Evolutionary conservation across 306 rosid species (phyloP), one percentile per base, ranked within the genome.

Genomic region (Rubus parviflorus): DNA sequence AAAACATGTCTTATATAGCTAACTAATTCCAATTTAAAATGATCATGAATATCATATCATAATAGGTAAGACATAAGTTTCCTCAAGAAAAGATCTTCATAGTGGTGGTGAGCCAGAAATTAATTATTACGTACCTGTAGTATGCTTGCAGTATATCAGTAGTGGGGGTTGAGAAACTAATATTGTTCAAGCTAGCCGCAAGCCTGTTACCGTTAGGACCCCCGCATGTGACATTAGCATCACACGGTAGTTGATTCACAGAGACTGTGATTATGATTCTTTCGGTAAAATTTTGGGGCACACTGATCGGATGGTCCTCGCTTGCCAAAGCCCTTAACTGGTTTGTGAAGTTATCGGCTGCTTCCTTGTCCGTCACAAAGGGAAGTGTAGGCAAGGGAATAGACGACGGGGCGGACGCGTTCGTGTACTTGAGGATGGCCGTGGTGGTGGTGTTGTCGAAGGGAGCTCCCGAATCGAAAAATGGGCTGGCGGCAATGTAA

Each of bases 121-220:
- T n/a, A n/a, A n/a, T n/a, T 19, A 53, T 10, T 6, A 54, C 4
- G 13, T 83, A 80, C 83, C 77, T 45, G 45, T 80, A 81, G 47
- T 81, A 85, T 52, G 87, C 87, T 68, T 77, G 77, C 10, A 81
- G 57, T 6, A 84, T 60, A 54, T 75, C 81, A 16, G 72, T 70
- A 8, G 17, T 25, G 37, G 88, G 85, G 13, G 43, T 48, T n/a
- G 3, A 46, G 40, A 85, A 85, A 16, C 85, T 85, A 11, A 81
- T 66, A 56, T 81, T 85, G 76, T 75, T 85, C 54, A 85, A 63
- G 56, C 88, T 81, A 17, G 88, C 40, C 40, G 83, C 3, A 1
- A 64, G 20, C 62, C 79, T 78, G 10, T 9, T 81, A 19, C 77
- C 82, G 38, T 42, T 20, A 7, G 82, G 85, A 4, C 87, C 87